These are phyloP conservation scores for Aspergillus sparsus DNA, from an alignment of 495 filamentous ascomycete species.

Conservation along the genomic window DNA sequence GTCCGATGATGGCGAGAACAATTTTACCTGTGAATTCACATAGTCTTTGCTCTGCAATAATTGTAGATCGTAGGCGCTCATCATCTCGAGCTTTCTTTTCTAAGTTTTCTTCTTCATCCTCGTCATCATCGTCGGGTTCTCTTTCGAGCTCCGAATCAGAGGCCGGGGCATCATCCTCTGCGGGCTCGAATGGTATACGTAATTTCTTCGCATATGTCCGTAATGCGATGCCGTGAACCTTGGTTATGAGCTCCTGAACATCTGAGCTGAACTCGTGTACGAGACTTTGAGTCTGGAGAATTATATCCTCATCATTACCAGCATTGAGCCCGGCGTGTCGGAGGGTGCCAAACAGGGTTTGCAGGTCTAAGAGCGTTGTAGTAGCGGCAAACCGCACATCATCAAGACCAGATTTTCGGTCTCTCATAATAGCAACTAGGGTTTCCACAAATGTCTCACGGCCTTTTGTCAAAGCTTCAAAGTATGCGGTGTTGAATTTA, in stretches of 20 bases:
- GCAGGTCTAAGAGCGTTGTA: constrained; percentile 74
- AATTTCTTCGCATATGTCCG: constrained; percentile 70
- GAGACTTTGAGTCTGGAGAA: constrained; percentile 58
- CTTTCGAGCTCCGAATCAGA: constrained; percentile 47
- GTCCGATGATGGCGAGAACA: constrained; percentile 73
- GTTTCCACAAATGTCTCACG: constrained; percentile 56
- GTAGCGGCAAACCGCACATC: constrained; percentile 74
- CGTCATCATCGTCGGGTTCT: constrained; percentile 54
- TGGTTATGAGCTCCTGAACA: constrained; percentile 62
- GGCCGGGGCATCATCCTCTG: constrained; percentile 65
- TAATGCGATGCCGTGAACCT: constrained; percentile 74
- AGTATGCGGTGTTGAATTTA: constrained; percentile 54
- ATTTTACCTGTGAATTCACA: constrained; percentile 83
- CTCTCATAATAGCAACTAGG: constrained; percentile 64
- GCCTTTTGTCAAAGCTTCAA: constrained; percentile 45
- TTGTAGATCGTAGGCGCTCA: constrained; percentile 57
- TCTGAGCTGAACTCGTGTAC: constrained; percentile 61
- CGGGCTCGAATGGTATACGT: constrained; percentile 64
- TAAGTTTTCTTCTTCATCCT: constrained; percentile 62
- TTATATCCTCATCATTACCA: constrained; percentile 49
- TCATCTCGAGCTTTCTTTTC: constrained; percentile 50
- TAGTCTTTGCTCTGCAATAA: constrained; percentile 77
- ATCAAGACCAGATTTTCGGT: constrained; percentile 58
- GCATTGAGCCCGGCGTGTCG: constrained; percentile 47
- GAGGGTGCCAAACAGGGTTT: constrained; percentile 76